Evolutionary conservation across 495 filamentous ascomycete species (phyloP).

Genomic region (Penicillium longicatenatum): DNA sequence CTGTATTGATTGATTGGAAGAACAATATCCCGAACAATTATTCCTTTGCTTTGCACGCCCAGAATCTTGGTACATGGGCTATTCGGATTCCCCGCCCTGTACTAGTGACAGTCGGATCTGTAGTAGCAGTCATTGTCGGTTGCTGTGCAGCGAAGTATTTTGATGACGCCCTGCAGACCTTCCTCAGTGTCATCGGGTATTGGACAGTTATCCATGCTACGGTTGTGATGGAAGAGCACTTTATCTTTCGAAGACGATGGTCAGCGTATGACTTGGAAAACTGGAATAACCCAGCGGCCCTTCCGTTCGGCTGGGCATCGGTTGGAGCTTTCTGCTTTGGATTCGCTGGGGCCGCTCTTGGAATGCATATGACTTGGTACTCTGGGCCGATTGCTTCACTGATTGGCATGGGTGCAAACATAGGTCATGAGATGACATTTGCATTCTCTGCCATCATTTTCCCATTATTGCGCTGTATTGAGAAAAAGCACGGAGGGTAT

Average conservation of each 20-base stretch:
- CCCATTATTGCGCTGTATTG: conserved; percentile 24
- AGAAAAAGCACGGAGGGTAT: conserved; percentile 20
- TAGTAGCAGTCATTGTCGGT: conserved; percentile 24
- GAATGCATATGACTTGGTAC: conserved; percentile 73
- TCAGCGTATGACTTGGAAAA: conserved; percentile 55
- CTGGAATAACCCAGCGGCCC: conserved; percentile 51
- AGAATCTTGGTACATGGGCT: conserved; percentile 39
- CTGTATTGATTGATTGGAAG: conserved; percentile 5
- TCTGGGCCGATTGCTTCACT: conserved; percentile 63
- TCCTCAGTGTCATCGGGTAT: conserved; percentile 51
- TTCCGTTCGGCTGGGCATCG: conserved; percentile 68
- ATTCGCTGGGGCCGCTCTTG: conserved; percentile 64
- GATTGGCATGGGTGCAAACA: conserved; percentile 64
- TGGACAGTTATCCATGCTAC: conserved; percentile 76
- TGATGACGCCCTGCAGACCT: conserved; percentile 25
- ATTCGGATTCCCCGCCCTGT: conserved; percentile 34
- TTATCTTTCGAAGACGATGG: conserved; percentile 65
- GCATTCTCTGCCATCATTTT: conserved; percentile 27
- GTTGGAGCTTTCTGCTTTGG: conserved; percentile 62
- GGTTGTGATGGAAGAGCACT: conserved; percentile 67
- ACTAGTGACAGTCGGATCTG: conserved; percentile 28
- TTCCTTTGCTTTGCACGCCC: conserved; percentile 32
- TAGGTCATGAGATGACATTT: conserved; percentile 65
- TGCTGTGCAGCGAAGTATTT: conserved; percentile 32
- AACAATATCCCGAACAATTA: conserved; percentile 36